A percentile compares a stretch with the other conserved stretches of the same genome.
These are phyloP conservation scores for Neocucurbitaria cava DNA, from an alignment of 2,329 filamentous ascomycete genomes.

Conservation along the genomic window DNA sequence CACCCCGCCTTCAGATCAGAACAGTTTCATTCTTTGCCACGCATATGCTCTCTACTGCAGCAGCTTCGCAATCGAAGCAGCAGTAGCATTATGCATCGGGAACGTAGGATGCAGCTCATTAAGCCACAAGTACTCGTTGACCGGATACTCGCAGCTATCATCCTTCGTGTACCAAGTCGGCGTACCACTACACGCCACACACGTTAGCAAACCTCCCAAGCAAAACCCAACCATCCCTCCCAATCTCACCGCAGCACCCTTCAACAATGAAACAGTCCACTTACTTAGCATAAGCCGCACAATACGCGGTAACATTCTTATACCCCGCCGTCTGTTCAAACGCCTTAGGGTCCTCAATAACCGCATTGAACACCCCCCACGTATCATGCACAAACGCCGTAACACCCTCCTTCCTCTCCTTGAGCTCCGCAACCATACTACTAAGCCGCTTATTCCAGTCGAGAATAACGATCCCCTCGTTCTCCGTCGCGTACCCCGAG, in stretches of 20 bases:
- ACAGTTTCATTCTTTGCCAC: too few relatives aligned
- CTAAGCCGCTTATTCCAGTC: slow-evolving; percentile 60
- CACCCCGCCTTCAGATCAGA: too few relatives aligned
- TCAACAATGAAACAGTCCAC: slow-evolving; percentile 10
- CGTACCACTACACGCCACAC: slow-evolving; percentile 40
- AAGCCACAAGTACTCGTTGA: slow-evolving; percentile 71
- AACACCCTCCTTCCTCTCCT: slow-evolving; percentile 46
- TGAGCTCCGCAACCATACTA: slow-evolving; percentile 52
- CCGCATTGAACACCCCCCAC: slow-evolving; percentile 58
- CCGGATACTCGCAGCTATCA: slow-evolving; percentile 59
- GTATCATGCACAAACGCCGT: slow-evolving; percentile 62
- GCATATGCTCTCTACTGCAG: slow-evolving; percentile 17
- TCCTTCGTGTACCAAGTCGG: slow-evolving; percentile 48
- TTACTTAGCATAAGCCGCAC: slow-evolving; percentile 60
- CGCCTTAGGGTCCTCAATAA: slow-evolving; percentile 60
- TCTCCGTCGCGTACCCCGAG: slow-evolving; percentile 37
- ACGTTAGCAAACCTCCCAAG: slow-evolving; percentile 4
- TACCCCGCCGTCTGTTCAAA: slow-evolving; percentile 60
- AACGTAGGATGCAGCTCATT: slow-evolving; percentile 70
- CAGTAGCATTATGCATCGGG: slow-evolving; percentile 66
- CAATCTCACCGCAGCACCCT: too few relatives aligned
- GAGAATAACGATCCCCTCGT: slow-evolving; percentile 54
- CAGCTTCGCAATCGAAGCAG: slow-evolving; percentile 47
- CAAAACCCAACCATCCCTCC: too few relatives aligned
- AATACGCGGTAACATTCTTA: slow-evolving; percentile 65